Base-by-base conservation (phyloP, 495 filamentous ascomycete genomes). In the Astrothelium subdiscretum region DNA sequence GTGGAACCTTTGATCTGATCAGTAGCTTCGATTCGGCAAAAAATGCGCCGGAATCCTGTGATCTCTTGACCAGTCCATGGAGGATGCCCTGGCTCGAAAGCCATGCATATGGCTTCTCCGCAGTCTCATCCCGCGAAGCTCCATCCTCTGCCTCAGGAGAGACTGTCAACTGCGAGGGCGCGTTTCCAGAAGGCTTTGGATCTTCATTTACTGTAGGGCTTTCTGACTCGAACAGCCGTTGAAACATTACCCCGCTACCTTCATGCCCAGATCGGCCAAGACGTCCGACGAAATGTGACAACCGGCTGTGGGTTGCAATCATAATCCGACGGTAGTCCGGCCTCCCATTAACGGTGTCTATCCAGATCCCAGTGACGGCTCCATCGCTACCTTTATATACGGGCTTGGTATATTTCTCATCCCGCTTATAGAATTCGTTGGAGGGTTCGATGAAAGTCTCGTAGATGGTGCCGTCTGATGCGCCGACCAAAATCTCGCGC, bases 381-480 rank as follows among this genome's bases (percentile, higher is more conserved):
- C 85, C 88, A 68, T 95, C 92, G 2, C 83, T 80, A 13, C 86
- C 75, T 68, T 87, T 91, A 70, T 90, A 90, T 62, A 98, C 80
- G 6, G 75, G 75, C 72, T 90, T 89, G 42, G 94, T 74, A 72
- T 95, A 97, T 73, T 87, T 91, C 75, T 97, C 95, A 75, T 97
- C 92, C 70, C 91, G 87, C 59, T 89, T 81, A 73, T 95, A 96
- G 74, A 96, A 97, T 71, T 97, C 92, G 52, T 85, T 89, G 22
- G 89, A 85, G 4, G 89, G 90, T 74, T 98, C 94, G 64, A 98
- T 90, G 73, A 89, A 97, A n/a, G 85, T 87, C 72, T 98, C 94
- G 72, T 96, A 97, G 42, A 98, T 80, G 72, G 88, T 92, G 24
- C 95, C 94, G 78, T 98, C 95, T 24, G 87, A 83, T 24, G 92